Evolutionary conservation across 805 yeast species (phyloP).

Genomic region (Metschnikowia reukaufii): DNA sequence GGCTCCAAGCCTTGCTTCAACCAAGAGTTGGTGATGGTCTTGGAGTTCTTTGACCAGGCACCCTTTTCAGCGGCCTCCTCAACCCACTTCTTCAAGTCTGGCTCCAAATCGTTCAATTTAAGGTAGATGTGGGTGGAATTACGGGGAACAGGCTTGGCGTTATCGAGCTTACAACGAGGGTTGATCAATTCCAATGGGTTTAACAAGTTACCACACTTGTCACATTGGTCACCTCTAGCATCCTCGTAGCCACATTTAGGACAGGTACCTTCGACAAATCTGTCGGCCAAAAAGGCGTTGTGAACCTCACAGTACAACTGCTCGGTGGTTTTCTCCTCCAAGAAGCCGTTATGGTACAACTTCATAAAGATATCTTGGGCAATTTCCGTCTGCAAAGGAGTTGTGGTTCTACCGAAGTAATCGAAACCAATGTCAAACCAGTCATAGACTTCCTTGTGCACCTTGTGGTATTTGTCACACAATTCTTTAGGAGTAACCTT

Average conservation of each 20-base stretch:
- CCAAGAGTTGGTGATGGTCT: conserved; percentile 90
- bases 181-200: conserved; percentile 91
- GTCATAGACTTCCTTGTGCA: conserved; percentile 88
- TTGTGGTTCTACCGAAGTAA: conserved; percentile 94
- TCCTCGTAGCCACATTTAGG: conserved; percentile 94
- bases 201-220: conserved; percentile 85
- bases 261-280: conserved; percentile 97
- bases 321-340: conserved; percentile 84
- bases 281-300: conserved; percentile 88
- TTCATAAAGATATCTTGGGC: conserved; percentile 90
- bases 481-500: conserved; percentile 82
- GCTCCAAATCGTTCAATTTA: conserved; percentile 80
- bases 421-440: conserved; percentile 98
- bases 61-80: conserved; percentile 67
- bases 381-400: conserved; percentile 85
- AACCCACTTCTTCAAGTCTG: conserved; percentile 71
- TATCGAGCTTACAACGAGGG: conserved; percentile 94
- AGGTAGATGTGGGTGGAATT: conserved; percentile 85
- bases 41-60: conserved; percentile 89
- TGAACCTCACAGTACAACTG: conserved; percentile 92
- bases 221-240: conserved; percentile 99
- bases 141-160: conserved; percentile 74
- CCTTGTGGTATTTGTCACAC: conserved; percentile 84
- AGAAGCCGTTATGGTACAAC: conserved; percentile 68
- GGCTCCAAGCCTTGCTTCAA: conserved; percentile 88